Evolutionary conservation across 495 filamentous ascomycete genomes (phyloP), one percentile per base, ranked within the genome.

Genomic region (Daldinia decipiens): DNA sequence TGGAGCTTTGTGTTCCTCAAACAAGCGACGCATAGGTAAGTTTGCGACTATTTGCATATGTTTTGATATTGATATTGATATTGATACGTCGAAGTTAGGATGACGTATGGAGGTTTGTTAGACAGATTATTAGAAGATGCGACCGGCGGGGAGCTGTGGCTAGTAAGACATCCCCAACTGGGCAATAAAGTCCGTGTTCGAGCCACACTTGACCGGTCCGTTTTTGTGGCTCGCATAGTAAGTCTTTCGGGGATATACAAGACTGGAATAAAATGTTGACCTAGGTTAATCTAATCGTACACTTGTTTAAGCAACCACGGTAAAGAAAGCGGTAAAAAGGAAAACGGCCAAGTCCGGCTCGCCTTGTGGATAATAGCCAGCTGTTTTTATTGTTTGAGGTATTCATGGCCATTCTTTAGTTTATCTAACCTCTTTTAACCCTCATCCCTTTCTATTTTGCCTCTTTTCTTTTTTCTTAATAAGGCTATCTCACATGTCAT

Each of bases 241-340:
- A 47, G 43, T 47, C 43, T 47, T 47, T 21, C 43, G 17, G 43
- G 17, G 19, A 47, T 47, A 47, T 21, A 47, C 9, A 17, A 9
- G 8, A 47, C 43, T 2, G 4, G 6, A 47, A 17, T 17, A 17
- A 32, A 55, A 55, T 26, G 24, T 57, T 57, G 54, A 59, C 56
- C 56, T 60, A 50, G 58, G 38, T 57, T 55, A 55, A 55, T 31
- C 52, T 55, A 31, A 32, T 47, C 29, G 29, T 31, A 19, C 31
- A 57, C 58, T 68, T 51, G 55, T 59, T 47, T 17, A 47, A 55
- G 43, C 43, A 47, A 47, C 43, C 58, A 63, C 59, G 59, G 54
- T 52, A 62, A 69, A 63, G 57, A 43, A 43, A 58, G 53, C 53
- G 59, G 66, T 58, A 58, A 58, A 62, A 63, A 39, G 43, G 36